Base-by-base conservation (phyloP, 1,139 yeast species). In the Taiozyma sp. region DNA sequence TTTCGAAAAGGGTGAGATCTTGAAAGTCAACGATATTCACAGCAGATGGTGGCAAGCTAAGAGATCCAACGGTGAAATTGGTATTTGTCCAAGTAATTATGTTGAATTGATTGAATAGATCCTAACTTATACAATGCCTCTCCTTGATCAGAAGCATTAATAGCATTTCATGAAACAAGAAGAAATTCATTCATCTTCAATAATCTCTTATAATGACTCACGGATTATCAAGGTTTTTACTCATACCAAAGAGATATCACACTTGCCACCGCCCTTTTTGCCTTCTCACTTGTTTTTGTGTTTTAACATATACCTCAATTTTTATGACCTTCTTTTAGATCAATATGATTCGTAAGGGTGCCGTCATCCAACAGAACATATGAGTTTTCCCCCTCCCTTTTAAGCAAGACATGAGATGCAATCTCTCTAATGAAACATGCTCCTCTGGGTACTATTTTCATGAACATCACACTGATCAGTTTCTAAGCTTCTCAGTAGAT, bases 21-120 rank as follows among this genome's bases (percentile, higher is more conserved):
- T 93, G 66, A 91, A 87, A 62, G 96, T 93, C 45, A 90, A 89
- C 61, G 98, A 93, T 64, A 88, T 89, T 53, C 89, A 88, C 58
- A 97, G 98, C 48, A 85, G 95, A 71, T 93, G 99, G 99, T 93
- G 98, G 98, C 97, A 90, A 70, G 98, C 97, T 37, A 81, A 88
- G 65, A 81, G 91, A 64, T 76, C 85, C 21, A 85, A 82, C 61
- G 99, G 99, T 46, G 95, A 90, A 67, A 88, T 89, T 48, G 99
- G 99, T 60, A 93, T 93, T 61, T 91, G 97, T 68, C 99, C 99
- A 48, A 86, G 96, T 58, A 93, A 93, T 68, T 93, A 93, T 64
- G 95, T 91, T 47, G 87, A 88, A 65, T 72, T 89, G 59, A 70
- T 85, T 50, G 81, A 75, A 52, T 62, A 48, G 47, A 22, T 3